A percentile compares a stretch with the other conserved stretches of the same genome.
Conservation (phyloP, 257 asterid genomes). For the Gentiana dahurica region DNA sequence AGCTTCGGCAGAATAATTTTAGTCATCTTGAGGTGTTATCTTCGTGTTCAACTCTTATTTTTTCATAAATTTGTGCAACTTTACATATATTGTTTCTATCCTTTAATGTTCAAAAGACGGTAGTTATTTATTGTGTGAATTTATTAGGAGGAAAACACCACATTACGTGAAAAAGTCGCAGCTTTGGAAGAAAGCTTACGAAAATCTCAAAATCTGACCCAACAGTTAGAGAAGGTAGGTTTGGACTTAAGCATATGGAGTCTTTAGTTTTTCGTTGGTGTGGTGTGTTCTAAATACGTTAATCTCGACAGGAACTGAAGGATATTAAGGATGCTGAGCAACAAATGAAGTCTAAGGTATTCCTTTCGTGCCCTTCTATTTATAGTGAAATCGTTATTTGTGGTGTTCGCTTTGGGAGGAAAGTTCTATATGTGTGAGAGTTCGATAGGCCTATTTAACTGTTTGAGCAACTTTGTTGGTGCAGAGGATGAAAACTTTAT, state of each 20-base stretch:
- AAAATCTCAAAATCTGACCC: slow-evolving; percentile 48
- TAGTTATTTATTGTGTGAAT: slow-evolving; percentile 2
- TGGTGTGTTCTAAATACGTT: neutral
- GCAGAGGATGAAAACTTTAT: slow-evolving; percentile 80
- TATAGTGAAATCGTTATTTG: too few species aligned
- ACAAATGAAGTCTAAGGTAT: slow-evolving; percentile 85
- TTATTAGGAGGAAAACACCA: slow-evolving; percentile 51
- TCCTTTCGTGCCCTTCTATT: slow-evolving; percentile 2
- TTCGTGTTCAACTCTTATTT: neutral
- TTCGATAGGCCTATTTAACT: neutral
- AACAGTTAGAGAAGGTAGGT: slow-evolving; percentile 61
- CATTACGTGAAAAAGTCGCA: slow-evolving; percentile 60
- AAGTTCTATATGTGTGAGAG: neutral
- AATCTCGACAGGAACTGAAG: slow-evolving; percentile 67
- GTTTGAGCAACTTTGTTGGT: slow-evolving; percentile 19
- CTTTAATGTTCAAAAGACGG: neutral
- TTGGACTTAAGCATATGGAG: slow-evolving; percentile 3
- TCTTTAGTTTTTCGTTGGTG: slow-evolving; percentile 1
- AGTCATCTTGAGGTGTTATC: slow-evolving; percentile 46
- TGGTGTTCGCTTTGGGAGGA: too few species aligned
- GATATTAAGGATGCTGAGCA: slow-evolving; percentile 71
- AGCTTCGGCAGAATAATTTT: slow-evolving; percentile 36
- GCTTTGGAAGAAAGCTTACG: slow-evolving; percentile 60
- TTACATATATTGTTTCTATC: neutral
- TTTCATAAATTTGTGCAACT: neutral